Evolutionary conservation across 768 basidiomycete genomes (phyloP).

Genomic region (Rhizopogon vinicolor): DNA sequence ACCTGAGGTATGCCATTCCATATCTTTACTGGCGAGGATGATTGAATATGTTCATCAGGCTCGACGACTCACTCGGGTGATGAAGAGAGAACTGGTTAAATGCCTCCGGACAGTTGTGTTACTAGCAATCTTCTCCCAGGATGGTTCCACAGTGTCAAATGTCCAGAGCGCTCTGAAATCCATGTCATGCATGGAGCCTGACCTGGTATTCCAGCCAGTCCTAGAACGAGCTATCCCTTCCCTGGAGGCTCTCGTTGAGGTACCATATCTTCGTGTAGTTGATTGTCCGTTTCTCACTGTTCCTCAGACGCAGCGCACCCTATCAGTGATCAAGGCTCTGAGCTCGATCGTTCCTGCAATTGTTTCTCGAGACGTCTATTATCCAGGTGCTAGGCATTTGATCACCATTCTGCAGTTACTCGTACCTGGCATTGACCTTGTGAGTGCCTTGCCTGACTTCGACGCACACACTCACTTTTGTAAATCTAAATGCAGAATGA

Average conservation of each 20-base stretch:
- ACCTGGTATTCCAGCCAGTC: conserved; percentile 76
- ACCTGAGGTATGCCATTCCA: conserved; percentile 41
- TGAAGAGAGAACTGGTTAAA: conserved; percentile 83
- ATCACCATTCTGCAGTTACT: conserved; percentile 75
- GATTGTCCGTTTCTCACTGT: background rate
- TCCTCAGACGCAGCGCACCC: conserved; percentile 72
- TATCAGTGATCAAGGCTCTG: conserved; percentile 81
- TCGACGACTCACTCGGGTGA: conserved; percentile 70
- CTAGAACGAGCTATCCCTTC: conserved; percentile 83
- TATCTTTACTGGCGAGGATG: background rate
- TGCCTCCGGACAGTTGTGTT: conserved; percentile 77
- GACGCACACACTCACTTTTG: background rate
- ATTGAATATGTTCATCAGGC: conserved; percentile 33
- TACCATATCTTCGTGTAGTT: conserved; percentile 20
- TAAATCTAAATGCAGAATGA: conserved; percentile 49
- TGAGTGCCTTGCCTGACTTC: conserved; percentile 27
- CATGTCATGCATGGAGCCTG: conserved; percentile 81
- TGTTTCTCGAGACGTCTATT: conserved; percentile 74
- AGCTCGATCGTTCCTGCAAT: conserved; percentile 78
- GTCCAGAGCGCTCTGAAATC: conserved; percentile 80
- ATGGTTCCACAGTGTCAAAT: conserved; percentile 65
- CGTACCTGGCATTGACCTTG: conserved; percentile 84
- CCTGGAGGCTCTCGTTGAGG: conserved; percentile 85
- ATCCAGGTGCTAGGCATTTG: conserved; percentile 78
- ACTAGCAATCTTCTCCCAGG: conserved; percentile 89